Percentiles rank a stretch among this genome's conserved stretches.
These are phyloP conservation scores for Rhytidiadelphus loreus DNA, from an alignment of 225 moss, liverwort and hornwort species.

Conservation along the genomic window DNA sequence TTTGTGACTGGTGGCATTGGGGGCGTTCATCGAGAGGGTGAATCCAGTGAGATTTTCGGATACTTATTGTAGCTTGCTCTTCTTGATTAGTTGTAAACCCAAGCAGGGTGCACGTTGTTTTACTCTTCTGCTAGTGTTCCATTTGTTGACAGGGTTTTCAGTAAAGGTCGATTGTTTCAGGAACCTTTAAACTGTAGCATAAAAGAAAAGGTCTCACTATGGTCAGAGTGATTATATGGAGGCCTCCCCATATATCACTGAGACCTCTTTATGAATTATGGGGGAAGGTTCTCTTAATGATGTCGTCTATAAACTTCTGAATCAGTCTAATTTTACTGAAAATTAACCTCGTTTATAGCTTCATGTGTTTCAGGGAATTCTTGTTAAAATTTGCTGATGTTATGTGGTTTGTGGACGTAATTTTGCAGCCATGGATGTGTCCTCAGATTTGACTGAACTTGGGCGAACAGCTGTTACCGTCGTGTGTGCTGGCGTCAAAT, in stretches of 20 bases:
- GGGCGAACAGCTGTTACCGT: slow-evolving; percentile 86
- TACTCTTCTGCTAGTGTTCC: not conserved
- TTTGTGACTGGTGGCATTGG: slow-evolving; percentile 97
- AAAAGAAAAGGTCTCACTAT: not conserved
- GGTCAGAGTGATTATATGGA: not conserved
- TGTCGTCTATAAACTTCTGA: not conserved
- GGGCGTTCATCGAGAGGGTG: slow-evolving; percentile 86
- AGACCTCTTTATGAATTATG: not conserved
- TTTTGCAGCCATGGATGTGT: slow-evolving; percentile 83
- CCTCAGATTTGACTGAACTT: slow-evolving; percentile 88
- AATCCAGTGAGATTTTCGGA: slow-evolving; percentile 54
- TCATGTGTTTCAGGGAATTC: not conserved
- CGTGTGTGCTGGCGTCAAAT: slow-evolving; percentile 93
- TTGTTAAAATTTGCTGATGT: not conserved
- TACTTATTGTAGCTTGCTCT: not conserved
- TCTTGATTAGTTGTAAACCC: not conserved
- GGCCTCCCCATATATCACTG: not conserved
- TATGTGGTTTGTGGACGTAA: not conserved
- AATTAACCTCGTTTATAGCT: not conserved
- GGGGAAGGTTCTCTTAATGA: not conserved
- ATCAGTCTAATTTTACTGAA: not conserved
- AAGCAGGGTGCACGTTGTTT: not conserved
- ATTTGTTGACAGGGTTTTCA: not conserved
- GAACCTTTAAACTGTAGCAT: not conserved
- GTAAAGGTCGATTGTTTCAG: not conserved